Evolutionary conservation across 305 asterid species (phyloP), one percentile per base, ranked within the genome.

Genomic region (Nicotiana rustica): DNA sequence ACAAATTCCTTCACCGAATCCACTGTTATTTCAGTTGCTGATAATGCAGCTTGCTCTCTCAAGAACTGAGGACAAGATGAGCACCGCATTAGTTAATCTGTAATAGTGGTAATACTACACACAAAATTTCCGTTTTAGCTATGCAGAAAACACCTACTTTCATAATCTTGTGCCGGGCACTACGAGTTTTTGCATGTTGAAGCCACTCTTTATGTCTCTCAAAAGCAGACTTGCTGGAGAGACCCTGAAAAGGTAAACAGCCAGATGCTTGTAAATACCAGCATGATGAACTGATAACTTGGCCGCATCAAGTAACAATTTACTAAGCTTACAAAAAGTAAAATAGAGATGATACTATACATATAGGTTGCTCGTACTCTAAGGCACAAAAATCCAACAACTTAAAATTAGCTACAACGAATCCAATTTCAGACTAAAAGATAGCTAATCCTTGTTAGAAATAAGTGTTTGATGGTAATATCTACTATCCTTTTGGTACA

Each of bases 191-290:
- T 76, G 99, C 99, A 89, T 94, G 95, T 82, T 90, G 96, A 86
- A 92, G 86, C 99, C 98, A 94, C 88, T 95, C 98, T 84, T 95
- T 94, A 86, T 94, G 98, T 85, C 98, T 92, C 92, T 92, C 95
- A 83, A 94, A 94, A 80, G 97, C 97, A 83, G 97, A 92, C 91
- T 94, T 94, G 87, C 89, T 92, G 5, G 99, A 95, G 75, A 94
- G 94, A 13, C 94, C 99, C 98, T 95, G 91, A 81, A 6, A 67
- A 62, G 78, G 47, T 41, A 61, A 59, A 21, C 18, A 66, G 55
- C 56, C 2, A 19, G 68, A 55, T 67, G 79, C 68, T 31, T 66
- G 25, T 68, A 67, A 52, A 55, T 29, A 76, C 47, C 66, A 75
- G 80, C 80, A 75, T 15, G 47, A 57, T 13, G 29, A 52, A 29